These are phyloP conservation scores for Cyclotella distinguenda DNA, from an alignment of 108 stramenopile genomes.

Conservation along the genomic window DNA sequence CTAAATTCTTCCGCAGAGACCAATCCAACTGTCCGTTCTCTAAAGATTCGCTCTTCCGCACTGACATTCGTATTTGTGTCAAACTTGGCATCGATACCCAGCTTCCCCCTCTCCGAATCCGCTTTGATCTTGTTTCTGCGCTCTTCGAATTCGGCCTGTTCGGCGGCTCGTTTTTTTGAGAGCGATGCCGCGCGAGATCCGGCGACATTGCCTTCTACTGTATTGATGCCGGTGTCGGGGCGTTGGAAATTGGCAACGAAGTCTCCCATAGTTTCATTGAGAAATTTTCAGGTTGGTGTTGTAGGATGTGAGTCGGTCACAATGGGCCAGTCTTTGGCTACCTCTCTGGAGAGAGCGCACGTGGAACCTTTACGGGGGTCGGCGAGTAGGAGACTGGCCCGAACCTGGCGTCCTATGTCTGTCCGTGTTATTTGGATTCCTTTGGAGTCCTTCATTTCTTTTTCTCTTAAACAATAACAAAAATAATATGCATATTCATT, in stretches of 20 bases:
- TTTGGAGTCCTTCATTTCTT: too few relatives aligned
- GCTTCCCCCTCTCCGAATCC: constrained; percentile 42
- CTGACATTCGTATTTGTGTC: constrained; percentile 37
- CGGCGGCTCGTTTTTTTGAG: constrained; percentile 65
- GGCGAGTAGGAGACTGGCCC: too few relatives aligned
- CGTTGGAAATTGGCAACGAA: constrained; percentile 76
- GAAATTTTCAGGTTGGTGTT: too few relatives aligned
- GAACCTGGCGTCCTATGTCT: too few relatives aligned
- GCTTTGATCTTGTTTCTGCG: constrained; percentile 53
- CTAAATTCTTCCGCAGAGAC: constrained; percentile 85
- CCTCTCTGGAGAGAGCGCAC: too few relatives aligned
- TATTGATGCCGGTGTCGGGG: constrained; percentile 77
- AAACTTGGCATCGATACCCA: constrained; percentile 54
- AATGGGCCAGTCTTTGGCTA: too few relatives aligned
- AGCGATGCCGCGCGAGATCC: constrained; percentile 76
- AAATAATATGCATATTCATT: too few relatives aligned
- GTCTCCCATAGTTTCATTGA: constrained; percentile 62
- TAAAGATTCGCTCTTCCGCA: constrained; percentile 56
- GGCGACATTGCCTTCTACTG: constrained; percentile 86
- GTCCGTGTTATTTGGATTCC: too few relatives aligned
- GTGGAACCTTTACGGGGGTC: too few relatives aligned
- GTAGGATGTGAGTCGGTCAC: too few relatives aligned
- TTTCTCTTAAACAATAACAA: too few relatives aligned
- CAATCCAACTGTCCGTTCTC: constrained; percentile 76
- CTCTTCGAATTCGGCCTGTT: constrained; percentile 75